Evolutionary conservation across 2,329 filamentous ascomycete genomes (phyloP).

Genomic region (Calycina herbarum): DNA sequence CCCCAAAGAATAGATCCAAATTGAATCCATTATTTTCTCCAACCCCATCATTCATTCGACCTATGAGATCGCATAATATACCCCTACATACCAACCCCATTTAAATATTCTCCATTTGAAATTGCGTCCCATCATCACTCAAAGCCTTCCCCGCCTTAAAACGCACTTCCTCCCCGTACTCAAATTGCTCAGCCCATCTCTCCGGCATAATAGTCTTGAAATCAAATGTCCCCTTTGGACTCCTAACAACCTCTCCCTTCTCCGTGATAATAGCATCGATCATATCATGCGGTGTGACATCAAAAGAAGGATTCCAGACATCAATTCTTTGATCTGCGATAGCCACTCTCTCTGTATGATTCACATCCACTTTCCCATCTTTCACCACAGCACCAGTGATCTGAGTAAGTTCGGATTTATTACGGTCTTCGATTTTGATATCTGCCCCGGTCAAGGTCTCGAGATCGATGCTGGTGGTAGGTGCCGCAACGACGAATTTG

Average conservation of each 20-base stretch:
- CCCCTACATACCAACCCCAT: background rate
- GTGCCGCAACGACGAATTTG: constrained; percentile 93
- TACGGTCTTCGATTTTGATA: constrained; percentile 90
- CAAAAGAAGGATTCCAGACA: constrained; percentile 97
- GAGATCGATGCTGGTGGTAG: constrained; percentile 90
- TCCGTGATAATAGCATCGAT: constrained; percentile 97
- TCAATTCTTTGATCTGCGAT: constrained; percentile 75
- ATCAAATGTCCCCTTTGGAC: constrained; percentile 67
- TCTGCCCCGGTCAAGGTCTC: constrained; percentile 72
- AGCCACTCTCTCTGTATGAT: constrained; percentile 68
- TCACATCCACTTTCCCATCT: constrained; percentile 63
- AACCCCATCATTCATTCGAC: too few species aligned
- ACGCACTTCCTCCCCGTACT: constrained; percentile 9
- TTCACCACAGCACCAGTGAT: constrained; percentile 74
- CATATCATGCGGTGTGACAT: constrained; percentile 83
- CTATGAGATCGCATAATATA: too few species aligned
- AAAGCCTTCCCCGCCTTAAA: constrained; percentile 6
- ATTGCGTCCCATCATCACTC: constrained; percentile 25
- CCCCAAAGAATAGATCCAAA: too few species aligned
- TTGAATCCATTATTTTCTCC: too few species aligned
- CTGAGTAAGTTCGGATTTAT: constrained; percentile 77
- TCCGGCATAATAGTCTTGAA: constrained; percentile 58
- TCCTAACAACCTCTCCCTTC: constrained; percentile 81
- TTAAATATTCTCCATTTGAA: constrained; percentile 24
- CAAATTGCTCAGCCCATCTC: constrained; percentile 45